Evolutionary conservation across 1,139 yeast species (phyloP).

Genomic region (Lodderomyces metapsilosis): DNA sequence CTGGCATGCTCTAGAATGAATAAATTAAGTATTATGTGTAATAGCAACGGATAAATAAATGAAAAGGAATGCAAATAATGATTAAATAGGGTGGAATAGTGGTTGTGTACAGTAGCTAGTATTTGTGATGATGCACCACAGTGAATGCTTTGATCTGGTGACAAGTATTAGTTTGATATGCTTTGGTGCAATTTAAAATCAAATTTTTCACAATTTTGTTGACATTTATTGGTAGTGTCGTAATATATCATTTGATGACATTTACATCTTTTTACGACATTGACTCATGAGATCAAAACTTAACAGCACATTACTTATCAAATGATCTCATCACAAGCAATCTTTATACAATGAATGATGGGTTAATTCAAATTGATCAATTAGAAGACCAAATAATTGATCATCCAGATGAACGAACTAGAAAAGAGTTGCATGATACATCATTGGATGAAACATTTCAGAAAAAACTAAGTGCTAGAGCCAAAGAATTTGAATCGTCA

Average conservation of each 20-base stretch:
- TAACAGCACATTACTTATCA: too few relatives aligned
- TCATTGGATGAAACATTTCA: slow-evolving; percentile 47
- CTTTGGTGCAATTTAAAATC: too few relatives aligned
- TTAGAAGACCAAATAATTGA: slow-evolving; percentile 49
- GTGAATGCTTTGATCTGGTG: too few relatives aligned
- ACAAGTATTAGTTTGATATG: too few relatives aligned
- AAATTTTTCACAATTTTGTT: too few relatives aligned
- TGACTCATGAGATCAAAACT: too few relatives aligned
- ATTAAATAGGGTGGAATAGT: too few relatives aligned
- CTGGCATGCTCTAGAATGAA: slow-evolving; percentile 8
- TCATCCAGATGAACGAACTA: slow-evolving; percentile 43
- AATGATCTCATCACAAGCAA: background rate
- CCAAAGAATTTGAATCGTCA: slow-evolving; percentile 32
- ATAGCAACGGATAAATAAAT: background rate
- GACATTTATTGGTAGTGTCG: too few relatives aligned
- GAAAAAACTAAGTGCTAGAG: slow-evolving; percentile 43
- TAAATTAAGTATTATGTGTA: background rate
- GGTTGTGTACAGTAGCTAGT: too few relatives aligned
- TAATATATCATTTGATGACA: too few relatives aligned
- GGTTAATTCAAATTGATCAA: slow-evolving; percentile 27
- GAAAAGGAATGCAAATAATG: background rate
- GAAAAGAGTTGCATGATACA: slow-evolving; percentile 27
- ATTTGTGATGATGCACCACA: too few relatives aligned
- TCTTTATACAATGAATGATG: slow-evolving; percentile 4
- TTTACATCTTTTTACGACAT: too few relatives aligned